Conservation (phyloP, 2,329 filamentous ascomycete genomes). For the Paracorniculantispora psalliotae region DNA sequence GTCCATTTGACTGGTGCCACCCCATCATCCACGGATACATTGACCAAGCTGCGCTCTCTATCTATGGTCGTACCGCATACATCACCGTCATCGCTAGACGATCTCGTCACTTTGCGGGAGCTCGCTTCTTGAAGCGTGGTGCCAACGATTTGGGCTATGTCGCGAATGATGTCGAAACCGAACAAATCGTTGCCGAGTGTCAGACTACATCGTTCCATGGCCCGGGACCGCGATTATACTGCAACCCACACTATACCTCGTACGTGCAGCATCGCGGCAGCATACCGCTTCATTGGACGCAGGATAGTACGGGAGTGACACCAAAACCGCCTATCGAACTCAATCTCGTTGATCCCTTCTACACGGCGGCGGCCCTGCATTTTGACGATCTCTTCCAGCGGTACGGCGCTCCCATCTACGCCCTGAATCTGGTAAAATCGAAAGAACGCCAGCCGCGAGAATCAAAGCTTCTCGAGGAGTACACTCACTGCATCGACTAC, state of each 20-base stretch:
- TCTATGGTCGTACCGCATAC: slow-evolving; percentile 85
- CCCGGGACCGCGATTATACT: slow-evolving; percentile 77
- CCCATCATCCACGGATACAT: slow-evolving; percentile 96
- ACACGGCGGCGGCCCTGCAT: slow-evolving; percentile 84
- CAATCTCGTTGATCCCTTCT: slow-evolving; percentile 94
- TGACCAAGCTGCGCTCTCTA: slow-evolving; percentile 74
- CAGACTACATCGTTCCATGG: slow-evolving; percentile 93
- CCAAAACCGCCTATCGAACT: slow-evolving; percentile 95
- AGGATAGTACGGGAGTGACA: slow-evolving; percentile 90
- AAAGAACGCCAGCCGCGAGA: slow-evolving; percentile 85
- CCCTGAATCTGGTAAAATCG: slow-evolving; percentile 85
- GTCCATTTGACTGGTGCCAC: slow-evolving; percentile 91
- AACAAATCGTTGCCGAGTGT: slow-evolving; percentile 95
- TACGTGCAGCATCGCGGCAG: slow-evolving; percentile 96
- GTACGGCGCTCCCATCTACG: slow-evolving; percentile 89
- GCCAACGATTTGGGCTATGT: slow-evolving; percentile 94
- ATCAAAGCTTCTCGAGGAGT: slow-evolving; percentile 84
- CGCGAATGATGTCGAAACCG: slow-evolving; percentile 97
- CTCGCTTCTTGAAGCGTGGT: slow-evolving; percentile 88
- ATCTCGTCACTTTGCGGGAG: slow-evolving; percentile 90
- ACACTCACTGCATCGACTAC: slow-evolving; percentile 80
- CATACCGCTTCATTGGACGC: slow-evolving; percentile 95
- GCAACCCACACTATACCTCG: slow-evolving; percentile 88
- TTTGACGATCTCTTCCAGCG: slow-evolving; percentile 92
- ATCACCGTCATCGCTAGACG: slow-evolving; percentile 90